A percentile compares a stretch with the other conserved stretches of the same genome.
Evolutionary conservation across 257 asterid genomes (phyloP).

Genomic region (Coffea canephora): DNA sequence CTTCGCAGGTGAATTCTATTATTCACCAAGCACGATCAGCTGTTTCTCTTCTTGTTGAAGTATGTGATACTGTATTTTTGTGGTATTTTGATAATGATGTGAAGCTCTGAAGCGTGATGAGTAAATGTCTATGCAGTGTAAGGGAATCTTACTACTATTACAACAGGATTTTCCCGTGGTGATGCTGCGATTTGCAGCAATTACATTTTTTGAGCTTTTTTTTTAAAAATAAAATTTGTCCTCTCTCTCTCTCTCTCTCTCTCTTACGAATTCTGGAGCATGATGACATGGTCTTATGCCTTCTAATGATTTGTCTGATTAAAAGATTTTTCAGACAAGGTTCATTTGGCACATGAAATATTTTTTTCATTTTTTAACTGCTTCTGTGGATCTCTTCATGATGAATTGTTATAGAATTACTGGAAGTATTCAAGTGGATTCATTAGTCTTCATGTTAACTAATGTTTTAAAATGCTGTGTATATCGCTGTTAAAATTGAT

Average conservation of each 20-base stretch:
- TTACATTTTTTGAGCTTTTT: too few species aligned
- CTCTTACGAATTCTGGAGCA: neutral
- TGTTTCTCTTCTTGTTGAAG: neutral
- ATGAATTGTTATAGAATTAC: neutral
- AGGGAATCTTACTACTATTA: neutral
- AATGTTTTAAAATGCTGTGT: neutral
- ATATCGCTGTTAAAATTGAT: neutral
- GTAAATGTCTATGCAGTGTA: neutral
- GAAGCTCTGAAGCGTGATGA: neutral
- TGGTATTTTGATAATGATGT: neutral
- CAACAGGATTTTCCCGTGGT: neutral
- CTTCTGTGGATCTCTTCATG: neutral
- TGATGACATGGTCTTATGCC: neutral
- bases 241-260: too few species aligned
- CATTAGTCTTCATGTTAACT: neutral
- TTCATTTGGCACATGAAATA: neutral
- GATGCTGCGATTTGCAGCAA: neutral
- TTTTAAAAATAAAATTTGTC: too few species aligned
- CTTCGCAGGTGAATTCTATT: constrained; percentile 22
- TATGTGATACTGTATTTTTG: neutral
- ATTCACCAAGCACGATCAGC: neutral
- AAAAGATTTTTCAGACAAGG: neutral
- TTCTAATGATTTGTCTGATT: neutral
- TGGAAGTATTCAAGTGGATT: neutral
- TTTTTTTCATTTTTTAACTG: neutral